Base-by-base conservation (phyloP, 176 grass and related monocot species). In the Zea mays region DNA sequence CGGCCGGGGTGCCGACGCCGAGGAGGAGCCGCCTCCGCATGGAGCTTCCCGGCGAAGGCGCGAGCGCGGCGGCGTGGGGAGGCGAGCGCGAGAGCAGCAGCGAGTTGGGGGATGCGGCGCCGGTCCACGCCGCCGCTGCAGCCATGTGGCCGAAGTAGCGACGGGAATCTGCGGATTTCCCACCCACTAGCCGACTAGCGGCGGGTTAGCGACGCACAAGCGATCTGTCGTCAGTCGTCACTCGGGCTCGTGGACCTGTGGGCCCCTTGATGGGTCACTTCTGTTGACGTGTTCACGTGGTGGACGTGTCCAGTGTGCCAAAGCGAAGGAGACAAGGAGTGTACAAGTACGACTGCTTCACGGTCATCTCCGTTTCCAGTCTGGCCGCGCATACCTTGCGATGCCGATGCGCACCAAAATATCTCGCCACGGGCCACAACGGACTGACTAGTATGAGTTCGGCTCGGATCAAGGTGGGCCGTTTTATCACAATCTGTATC, bases 1-100 rank as follows among this genome's bases (percentile, higher is more conserved):
- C 71, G 44, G 76, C 80, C 48, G 88, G 80, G 34, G 77, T 39
- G 20, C 42, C 74, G 37, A 20, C 19, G 72, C 65, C 38, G 74
- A 73, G 49, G 19, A 81, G 36, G 21, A 86, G 48, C 14, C 59
- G 46, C 51, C 76, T 72, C 3, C 55, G 74, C 56, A 79, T 58
- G 36, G 71, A 80, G 55, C 6, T 79, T 27, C 1, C 59, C 17
- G 35, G 42, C 6, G 42, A 27, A 11, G 74, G 60, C 54, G 83
- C 46, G n/a, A 10, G 40, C 46, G 16, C 51, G 41, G 42, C 1
- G 7, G 37, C 50, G 37, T 6, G 36, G 6, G 39, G 39, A 6
- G 10, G 49, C n/a, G 66, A 20, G 5, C 75, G 56, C 76, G 59
- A 48, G 51, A 80, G 66, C 42, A 81, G 76, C 21, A 84, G 42